Evolutionary conservation across 768 basidiomycete genomes (phyloP), one percentile per base, ranked within the genome.

Genomic region (Mycena floridula): DNA sequence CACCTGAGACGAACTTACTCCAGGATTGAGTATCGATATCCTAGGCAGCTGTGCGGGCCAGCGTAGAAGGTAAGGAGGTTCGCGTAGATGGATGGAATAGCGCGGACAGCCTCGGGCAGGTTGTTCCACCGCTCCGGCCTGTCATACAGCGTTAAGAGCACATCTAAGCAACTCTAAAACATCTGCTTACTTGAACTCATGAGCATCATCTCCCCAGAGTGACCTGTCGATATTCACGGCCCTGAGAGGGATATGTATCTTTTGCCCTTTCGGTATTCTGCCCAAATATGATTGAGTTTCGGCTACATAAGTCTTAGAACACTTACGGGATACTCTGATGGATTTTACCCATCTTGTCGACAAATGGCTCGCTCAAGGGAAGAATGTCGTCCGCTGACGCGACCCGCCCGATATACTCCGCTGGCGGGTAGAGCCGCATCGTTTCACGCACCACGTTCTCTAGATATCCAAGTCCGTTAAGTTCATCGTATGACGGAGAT

Each of bases 121-220:
- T 63, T 51, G 13, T 64, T 55, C 84, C 84, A 87, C 1, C 84
- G 68, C 50, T 85, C 83, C 0, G 84, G 84, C 50, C 80, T 85
- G 32, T 35, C 47, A 23, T 42, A n/a, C 40, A 24, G 40, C 16
- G 23, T 25, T 18, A 26, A 39, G n/a, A 32, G 25, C 30, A 28
- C 25, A 28, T 25, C 37, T 15, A 7, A 35, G 13, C 13, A 15
- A 18, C 15, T 15, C 18, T 13, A 1, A 3, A 1, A 44, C 69
- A 40, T 45, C n/a, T n/a, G n/a, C n/a, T n/a, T n/a, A 79, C 81
- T 59, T 76, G 69, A 85, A 87, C 40, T 79, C 73, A 15, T 45
- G 39, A 1, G 79, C 75, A 55, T 86, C 82, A 8, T 73, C 64
- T 6, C 85, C 83, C 82, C 83, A 86, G 1, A 84, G 56, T 7